phyloP scores from a whole-genome alignment of 108 stramenopile genomes.

The Ochromonas danica region DNA sequence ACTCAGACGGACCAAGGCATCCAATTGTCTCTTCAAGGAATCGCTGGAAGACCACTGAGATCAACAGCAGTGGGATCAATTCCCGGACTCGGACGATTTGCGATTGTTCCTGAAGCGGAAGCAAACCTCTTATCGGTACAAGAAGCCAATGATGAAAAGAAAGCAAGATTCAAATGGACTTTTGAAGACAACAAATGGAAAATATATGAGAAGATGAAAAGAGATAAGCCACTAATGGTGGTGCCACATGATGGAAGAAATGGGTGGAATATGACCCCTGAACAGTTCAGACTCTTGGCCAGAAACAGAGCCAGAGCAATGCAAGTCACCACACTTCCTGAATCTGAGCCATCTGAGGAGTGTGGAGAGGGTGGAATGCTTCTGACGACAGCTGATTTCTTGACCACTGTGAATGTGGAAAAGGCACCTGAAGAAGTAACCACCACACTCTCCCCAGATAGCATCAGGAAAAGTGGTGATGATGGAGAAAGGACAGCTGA shows the following conservation, averaged over 20 bases:
- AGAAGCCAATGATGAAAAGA: slow-evolving; percentile 10
- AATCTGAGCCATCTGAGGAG: slow-evolving; percentile 14
- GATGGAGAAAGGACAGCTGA: slow-evolving; percentile 14
- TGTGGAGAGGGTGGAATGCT: slow-evolving; percentile 13
- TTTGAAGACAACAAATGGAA: slow-evolving; percentile 17
- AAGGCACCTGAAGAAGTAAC: background rate
- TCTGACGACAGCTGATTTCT: slow-evolving; percentile 15
- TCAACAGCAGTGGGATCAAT: slow-evolving; percentile 15
- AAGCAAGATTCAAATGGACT: slow-evolving; percentile 10
- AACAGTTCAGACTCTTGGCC: slow-evolving; percentile 14
- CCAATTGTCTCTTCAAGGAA: slow-evolving; percentile 15
- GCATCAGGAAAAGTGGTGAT: slow-evolving; percentile 15
- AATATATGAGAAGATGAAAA: slow-evolving; percentile 17
- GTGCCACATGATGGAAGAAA: slow-evolving; percentile 15
- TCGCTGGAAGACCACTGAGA: slow-evolving; percentile 13
- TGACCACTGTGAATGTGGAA: slow-evolving; percentile 15
- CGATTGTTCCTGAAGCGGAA: slow-evolving; percentile 14
- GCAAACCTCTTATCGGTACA: slow-evolving; percentile 15
- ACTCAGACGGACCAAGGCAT: slow-evolving; percentile 13
- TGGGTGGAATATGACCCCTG: slow-evolving; percentile 13
- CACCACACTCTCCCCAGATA: slow-evolving; percentile 8
- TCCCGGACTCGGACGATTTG: slow-evolving; percentile 13
- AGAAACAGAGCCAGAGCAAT: slow-evolving; percentile 15
- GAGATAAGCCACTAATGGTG: slow-evolving; percentile 15
- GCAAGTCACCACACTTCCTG: slow-evolving; percentile 13